Evolutionary conservation across 2,329 filamentous ascomycete genomes (phyloP), one percentile per base, ranked within the genome.

Genomic region (Westerdykella sp.): DNA sequence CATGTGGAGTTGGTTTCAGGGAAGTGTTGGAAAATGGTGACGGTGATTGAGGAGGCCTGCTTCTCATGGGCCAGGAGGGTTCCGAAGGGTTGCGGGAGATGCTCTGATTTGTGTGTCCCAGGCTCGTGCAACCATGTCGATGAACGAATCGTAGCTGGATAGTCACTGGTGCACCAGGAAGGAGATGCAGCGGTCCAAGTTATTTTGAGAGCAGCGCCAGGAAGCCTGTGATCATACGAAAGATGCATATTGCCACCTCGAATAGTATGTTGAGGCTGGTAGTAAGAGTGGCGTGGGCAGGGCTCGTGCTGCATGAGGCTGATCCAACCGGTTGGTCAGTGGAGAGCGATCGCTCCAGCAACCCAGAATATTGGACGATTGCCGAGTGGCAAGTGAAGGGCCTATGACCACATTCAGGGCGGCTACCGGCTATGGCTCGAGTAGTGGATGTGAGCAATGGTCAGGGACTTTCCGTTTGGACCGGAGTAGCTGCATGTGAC

Each of bases 291-390:
- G 31, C 40, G 34, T 9, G 15, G 5, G 16, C 42, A 16, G 30
- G 38, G 40, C 23, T 36, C 34, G 36, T 44, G 44, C 37, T 32
- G 39, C 39, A 23, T 34, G 38, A 45, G 50, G 50, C 44, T 48
- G 50, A 43, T 53, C 56, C 54, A 45, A 50, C 45, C 38, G 40
- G 15, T n/a, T 49, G 55, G 54, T 49, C 50, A 48, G 47, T 44
- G 51, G 50, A 47, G 39, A 35, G 34, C 39, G 54, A 55, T 54
- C 48, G 48, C 41, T 42, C 42, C 46, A 48, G 39, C 37, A 41
- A 34, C 23, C 49, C 42, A 40, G 42, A 31, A 16, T 21, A 39
- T 41, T 50, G 42, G 47, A 37, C 39, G 34, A 43, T 36, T 39
- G 40, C 22, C 44, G 47, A 41, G 30, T 22, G 36, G 16, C 25